These are phyloP conservation scores for Serendipita sp. DNA, from an alignment of 768 basidiomycete genomes.

Conservation along the genomic window DNA sequence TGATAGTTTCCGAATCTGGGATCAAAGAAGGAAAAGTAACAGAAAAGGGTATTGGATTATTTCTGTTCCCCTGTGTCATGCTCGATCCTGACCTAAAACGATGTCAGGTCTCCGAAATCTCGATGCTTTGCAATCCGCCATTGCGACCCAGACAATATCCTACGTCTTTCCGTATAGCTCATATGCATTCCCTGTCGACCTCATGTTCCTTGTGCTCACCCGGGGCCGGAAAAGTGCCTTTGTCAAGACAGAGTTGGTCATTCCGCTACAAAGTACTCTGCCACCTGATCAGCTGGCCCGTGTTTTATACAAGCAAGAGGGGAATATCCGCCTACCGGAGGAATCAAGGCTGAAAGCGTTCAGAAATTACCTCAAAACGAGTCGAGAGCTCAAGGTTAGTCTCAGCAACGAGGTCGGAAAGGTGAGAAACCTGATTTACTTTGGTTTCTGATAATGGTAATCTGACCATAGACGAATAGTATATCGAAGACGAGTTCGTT, in stretches of 20 bases:
- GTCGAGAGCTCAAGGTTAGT: slow-evolving; percentile 39
- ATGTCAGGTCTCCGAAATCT: slow-evolving; percentile 45
- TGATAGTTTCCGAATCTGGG: slow-evolving; percentile 50
- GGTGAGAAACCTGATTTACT: slow-evolving; percentile 23
- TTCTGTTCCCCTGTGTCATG: not conserved
- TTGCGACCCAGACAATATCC: slow-evolving; percentile 47
- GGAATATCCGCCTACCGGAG: slow-evolving; percentile 29
- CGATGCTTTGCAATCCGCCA: slow-evolving; percentile 43
- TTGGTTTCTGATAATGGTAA: not conserved
- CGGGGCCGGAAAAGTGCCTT: slow-evolving; percentile 57
- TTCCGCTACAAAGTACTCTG: not conserved
- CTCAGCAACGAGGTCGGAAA: slow-evolving; percentile 42
- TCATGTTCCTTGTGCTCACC: slow-evolving; percentile 45
- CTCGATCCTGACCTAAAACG: not conserved
- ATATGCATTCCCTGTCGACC: slow-evolving; percentile 58
- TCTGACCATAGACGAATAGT: slow-evolving; percentile 25
- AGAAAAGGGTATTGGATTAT: slow-evolving; percentile 26
- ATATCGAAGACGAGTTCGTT: slow-evolving; percentile 66
- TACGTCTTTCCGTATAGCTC: slow-evolving; percentile 62
- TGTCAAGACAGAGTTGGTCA: slow-evolving; percentile 35
- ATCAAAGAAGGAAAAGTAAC: slow-evolving; percentile 51
- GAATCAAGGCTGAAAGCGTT: slow-evolving; percentile 36
- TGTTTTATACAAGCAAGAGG: slow-evolving; percentile 35
- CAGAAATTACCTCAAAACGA: slow-evolving; percentile 43
- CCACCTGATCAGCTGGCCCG: slow-evolving; percentile 10